These are phyloP conservation scores for Plasmodium knowlesi DNA, from an alignment of 169 alveolate genomes.

Conservation along the genomic window DNA sequence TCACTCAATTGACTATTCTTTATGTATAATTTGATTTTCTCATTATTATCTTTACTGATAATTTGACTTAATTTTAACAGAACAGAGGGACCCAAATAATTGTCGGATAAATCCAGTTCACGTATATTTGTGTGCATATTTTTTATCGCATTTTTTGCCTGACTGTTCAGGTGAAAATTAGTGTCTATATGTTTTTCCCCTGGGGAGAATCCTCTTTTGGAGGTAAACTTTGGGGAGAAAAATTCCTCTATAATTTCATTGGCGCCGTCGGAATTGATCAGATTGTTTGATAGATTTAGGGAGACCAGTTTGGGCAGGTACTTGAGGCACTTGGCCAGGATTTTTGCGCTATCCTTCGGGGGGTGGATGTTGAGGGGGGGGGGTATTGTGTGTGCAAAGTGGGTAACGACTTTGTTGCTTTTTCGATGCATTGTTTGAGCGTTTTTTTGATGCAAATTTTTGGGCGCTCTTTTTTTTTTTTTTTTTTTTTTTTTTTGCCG, in stretches of 20 bases:
- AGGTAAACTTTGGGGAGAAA: background rate
- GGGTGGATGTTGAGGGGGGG: background rate
- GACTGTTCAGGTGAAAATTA: background rate
- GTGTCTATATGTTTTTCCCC: background rate
- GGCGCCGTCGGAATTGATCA: conserved; percentile 25
- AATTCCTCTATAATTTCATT: conserved; percentile 28
- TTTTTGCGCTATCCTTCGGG: conserved; percentile 66
- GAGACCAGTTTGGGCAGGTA: conserved; percentile 12
- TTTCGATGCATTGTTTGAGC: background rate
- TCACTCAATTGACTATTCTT: background rate
- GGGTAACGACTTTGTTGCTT: background rate
- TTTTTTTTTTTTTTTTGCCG: background rate
- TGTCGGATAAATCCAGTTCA: conserved; percentile 47
- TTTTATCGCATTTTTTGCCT: background rate
- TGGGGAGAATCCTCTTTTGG: background rate
- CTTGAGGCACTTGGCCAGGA: conserved; percentile 29
- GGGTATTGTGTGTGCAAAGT: background rate
- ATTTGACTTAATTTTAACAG: conserved; percentile 4
- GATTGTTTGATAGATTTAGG: conserved; percentile 28
- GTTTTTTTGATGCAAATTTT: background rate
- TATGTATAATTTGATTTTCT: conserved; percentile 1
- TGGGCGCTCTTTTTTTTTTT: too few species aligned
- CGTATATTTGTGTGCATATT: background rate
- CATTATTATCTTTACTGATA: background rate
- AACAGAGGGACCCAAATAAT: conserved; percentile 5